Evolutionary conservation across 805 yeast genomes (phyloP).

Genomic region (Teunomyces stri): DNA sequence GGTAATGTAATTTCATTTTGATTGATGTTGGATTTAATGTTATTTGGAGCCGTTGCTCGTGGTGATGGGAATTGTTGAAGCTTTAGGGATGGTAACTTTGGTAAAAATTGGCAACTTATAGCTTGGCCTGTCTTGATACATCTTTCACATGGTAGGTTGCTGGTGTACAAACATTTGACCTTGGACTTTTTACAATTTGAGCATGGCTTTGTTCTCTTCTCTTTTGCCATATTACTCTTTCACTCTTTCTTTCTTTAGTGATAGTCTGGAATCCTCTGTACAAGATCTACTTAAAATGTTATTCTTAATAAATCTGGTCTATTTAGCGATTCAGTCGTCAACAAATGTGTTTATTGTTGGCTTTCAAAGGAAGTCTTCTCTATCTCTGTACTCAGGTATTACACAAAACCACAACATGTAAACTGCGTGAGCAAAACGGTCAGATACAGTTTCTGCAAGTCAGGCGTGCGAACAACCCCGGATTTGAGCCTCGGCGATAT

Average conservation of each 20-base stretch:
- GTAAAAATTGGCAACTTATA: slow-evolving; percentile 51
- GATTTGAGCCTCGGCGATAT: not conserved
- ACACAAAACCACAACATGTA: not conserved
- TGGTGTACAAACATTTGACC: slow-evolving; percentile 56
- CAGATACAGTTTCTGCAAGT: not conserved
- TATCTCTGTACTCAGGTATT: not conserved
- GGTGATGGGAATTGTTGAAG: slow-evolving; percentile 14
- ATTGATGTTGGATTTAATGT: not conserved
- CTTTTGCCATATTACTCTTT: slow-evolving; percentile 23
- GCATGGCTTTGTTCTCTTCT: slow-evolving; percentile 57
- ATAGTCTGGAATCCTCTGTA: not conserved
- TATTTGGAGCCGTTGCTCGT: not conserved
- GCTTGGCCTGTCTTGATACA: slow-evolving; percentile 51
- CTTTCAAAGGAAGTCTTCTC: not conserved
- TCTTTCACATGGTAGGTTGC: slow-evolving; percentile 53
- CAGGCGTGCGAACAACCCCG: not conserved
- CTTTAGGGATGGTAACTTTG: slow-evolving; percentile 46
- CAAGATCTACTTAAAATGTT: not conserved
- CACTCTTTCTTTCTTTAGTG: not conserved
- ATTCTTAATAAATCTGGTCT: not conserved
- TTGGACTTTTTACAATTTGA: slow-evolving; percentile 59
- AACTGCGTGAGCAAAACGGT: not conserved
- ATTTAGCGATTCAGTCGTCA: not conserved
- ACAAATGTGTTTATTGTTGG: not conserved
- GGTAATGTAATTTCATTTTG: slow-evolving; percentile 13